These are phyloP conservation scores for Gracilaria caudata DNA, from an alignment of 23 red algal species.

Conservation along the genomic window DNA sequence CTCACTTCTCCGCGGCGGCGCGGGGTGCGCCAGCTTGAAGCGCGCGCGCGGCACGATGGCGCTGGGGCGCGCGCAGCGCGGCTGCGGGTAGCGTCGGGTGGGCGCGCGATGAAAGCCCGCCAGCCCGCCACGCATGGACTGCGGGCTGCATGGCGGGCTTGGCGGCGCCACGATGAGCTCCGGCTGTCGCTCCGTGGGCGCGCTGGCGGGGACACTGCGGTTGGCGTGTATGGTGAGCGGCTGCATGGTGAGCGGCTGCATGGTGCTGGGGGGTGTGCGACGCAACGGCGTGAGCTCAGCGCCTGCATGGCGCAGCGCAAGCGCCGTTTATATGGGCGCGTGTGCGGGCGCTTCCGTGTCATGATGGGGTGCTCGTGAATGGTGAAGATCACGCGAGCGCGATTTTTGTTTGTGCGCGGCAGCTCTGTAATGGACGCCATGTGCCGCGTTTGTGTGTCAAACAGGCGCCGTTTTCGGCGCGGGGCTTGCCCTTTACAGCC, in stretches of 20 bases:
- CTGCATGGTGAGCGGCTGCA: no score
- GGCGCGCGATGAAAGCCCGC: not conserved
- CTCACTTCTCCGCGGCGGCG: not conserved
- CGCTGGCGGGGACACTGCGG: not conserved
- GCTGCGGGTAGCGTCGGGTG: not conserved
- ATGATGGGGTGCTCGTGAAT: not conserved
- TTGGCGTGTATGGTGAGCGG: not conserved
- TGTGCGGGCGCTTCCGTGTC: no score
- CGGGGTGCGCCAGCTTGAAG: not conserved
- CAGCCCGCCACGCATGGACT: not conserved
- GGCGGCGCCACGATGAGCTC: not conserved
- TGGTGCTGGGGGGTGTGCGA: no score
- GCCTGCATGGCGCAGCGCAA: not conserved
- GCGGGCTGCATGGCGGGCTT: slow-evolving; percentile 5
- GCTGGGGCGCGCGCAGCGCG: not conserved
- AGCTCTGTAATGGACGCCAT: no score
- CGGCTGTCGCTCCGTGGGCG: not conserved
- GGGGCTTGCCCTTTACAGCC: no score
- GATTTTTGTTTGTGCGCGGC: not conserved
- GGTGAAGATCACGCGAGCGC: not conserved
- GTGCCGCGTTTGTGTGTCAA: no score
- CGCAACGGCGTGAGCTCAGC: no score
- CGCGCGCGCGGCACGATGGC: not conserved
- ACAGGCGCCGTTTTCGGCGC: no score
- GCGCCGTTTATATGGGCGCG: no score